phyloP scores from a whole-genome alignment of 2,329 filamentous ascomycete species.

The Didymella pinodella region DNA sequence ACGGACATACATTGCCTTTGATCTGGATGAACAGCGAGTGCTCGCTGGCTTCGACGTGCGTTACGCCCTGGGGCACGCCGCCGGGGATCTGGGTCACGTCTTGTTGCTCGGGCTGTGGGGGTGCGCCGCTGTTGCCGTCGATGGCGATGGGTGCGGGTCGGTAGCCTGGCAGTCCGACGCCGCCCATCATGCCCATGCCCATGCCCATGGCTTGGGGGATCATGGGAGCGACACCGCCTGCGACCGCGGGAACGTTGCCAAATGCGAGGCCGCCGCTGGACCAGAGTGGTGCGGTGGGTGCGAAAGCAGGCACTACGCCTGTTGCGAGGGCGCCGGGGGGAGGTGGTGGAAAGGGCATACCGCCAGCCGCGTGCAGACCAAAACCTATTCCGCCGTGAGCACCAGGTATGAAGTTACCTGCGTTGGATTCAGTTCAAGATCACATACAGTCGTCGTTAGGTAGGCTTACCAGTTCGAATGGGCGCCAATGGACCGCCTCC shows the following conservation, averaged over 20 bases:
- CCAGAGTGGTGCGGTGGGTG: constrained; percentile 37
- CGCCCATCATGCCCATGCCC: constrained; percentile 12
- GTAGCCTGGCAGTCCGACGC: constrained; percentile 20
- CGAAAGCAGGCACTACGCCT: constrained; percentile 34
- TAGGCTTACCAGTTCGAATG: constrained; percentile 27
- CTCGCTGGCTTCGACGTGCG: constrained; percentile 36
- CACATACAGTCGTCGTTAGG: background rate
- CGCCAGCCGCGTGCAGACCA: constrained; percentile 30
- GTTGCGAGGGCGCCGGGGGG: constrained; percentile 34
- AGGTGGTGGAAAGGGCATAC: constrained; percentile 38
- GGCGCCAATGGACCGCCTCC: constrained; percentile 37
- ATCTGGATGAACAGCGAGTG: constrained; percentile 41
- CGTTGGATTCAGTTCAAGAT: constrained; percentile 25
- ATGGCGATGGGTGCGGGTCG: constrained; percentile 34
- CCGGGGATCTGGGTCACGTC: constrained; percentile 39
- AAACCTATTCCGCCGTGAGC: constrained; percentile 40
- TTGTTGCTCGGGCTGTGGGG: constrained; percentile 33
- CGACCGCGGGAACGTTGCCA: constrained; percentile 33
- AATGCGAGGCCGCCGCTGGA: constrained; percentile 30
- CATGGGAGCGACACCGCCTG: constrained; percentile 14
- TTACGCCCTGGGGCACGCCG: constrained; percentile 38
- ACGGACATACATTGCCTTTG: constrained; percentile 41
- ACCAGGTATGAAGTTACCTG: constrained; percentile 34
- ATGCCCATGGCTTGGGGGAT: constrained; percentile 22
- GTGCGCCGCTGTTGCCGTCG: constrained; percentile 31